phyloP scores from a whole-genome alignment of 2,329 filamentous ascomycete genomes.

The Diaporthe citriasiana region DNA sequence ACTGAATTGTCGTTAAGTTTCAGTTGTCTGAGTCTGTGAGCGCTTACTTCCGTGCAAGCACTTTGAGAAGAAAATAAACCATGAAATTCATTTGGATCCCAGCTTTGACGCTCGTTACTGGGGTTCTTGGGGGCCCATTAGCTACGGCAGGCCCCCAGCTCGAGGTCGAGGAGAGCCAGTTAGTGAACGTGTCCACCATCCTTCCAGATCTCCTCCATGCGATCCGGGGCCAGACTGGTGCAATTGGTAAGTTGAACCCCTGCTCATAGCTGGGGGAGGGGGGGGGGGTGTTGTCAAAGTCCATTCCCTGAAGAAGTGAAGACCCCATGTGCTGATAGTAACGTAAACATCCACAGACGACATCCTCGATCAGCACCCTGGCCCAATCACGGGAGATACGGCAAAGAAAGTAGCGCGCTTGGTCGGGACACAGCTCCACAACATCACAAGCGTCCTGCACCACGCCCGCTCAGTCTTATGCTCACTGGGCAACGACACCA shows the following conservation, averaged over 20 bases:
- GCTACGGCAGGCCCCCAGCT: background rate
- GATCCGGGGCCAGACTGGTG: background rate
- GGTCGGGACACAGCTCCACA: constrained; percentile 1
- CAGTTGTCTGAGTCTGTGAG: background rate
- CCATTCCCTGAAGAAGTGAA: background rate
- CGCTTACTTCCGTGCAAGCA: background rate
- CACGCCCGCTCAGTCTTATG: background rate
- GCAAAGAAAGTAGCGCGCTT: background rate
- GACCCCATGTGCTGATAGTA: background rate
- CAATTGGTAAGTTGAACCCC: background rate
- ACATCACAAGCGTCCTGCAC: background rate
- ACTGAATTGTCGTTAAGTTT: background rate
- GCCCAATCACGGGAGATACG: background rate
- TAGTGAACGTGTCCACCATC: background rate
- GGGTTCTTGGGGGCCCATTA: background rate
- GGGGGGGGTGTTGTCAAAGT: too few species aligned
- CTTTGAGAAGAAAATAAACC: background rate
- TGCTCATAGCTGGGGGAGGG: too few species aligned
- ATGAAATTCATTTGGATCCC: constrained; percentile 21
- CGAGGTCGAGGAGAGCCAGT: background rate
- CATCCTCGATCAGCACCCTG: background rate
- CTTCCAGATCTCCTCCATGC: background rate
- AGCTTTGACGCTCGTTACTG: background rate
- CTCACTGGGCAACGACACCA: background rate
- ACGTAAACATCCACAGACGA: background rate